A percentile compares a stretch with the other conserved stretches of the same genome.
Evolutionary conservation across 2,329 filamentous ascomycete genomes (phyloP).

Genomic region (Fusarium subtropicale): DNA sequence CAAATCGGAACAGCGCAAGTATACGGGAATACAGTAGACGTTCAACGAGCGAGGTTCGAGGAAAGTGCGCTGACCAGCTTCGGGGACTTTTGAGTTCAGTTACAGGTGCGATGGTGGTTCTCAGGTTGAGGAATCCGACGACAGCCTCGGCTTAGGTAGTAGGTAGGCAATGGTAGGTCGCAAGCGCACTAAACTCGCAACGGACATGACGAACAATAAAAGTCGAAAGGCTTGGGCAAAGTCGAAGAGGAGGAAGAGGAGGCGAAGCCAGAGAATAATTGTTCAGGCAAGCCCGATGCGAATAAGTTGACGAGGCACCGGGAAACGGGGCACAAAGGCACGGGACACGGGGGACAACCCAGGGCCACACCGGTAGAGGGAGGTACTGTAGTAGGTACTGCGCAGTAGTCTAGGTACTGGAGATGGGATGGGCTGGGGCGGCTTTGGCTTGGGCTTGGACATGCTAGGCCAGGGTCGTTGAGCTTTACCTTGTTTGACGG

Average conservation of each 20-base stretch:
- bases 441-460: conserved; percentile 33
- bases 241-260: conserved; percentile 20
- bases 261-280: conserved; percentile 32
- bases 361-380: conserved; percentile 36
- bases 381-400: neutral
- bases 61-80: conserved; percentile 19
- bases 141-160: conserved; percentile 38
- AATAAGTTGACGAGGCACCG: conserved; percentile 30
- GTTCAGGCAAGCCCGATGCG: conserved; percentile 36
- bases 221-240: conserved; percentile 13
- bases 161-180: conserved; percentile 42
- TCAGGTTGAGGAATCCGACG: conserved; percentile 36
- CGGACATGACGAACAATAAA: conserved; percentile 44
- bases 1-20: conserved; percentile 12
- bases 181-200: conserved; percentile 43
- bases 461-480: conserved; percentile 41
- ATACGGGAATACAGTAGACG: conserved; percentile 16
- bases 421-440: conserved; percentile 41
- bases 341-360: conserved; percentile 37
- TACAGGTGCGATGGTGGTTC: conserved; percentile 27
- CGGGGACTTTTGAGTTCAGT: conserved; percentile 2
- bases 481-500: conserved; percentile 40
- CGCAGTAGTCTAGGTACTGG: conserved; percentile 8
- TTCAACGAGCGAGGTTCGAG: conserved; percentile 22
- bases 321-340: conserved; percentile 42